Evolutionary conservation across 768 basidiomycete species (phyloP).

Genomic region (Paxillus ammoniavirescens): DNA sequence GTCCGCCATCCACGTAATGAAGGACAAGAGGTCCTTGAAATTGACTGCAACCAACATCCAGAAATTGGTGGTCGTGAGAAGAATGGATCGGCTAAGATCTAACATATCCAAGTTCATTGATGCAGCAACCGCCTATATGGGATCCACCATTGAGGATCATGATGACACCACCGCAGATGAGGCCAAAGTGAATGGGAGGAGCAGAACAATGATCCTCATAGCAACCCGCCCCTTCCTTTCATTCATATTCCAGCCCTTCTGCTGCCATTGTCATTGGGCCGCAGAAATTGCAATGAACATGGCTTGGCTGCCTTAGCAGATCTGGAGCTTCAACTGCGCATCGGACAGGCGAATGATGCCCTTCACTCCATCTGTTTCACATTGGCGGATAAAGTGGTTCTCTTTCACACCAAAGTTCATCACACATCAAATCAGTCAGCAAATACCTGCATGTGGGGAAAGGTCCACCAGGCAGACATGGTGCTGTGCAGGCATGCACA

Average conservation of each 20-base stretch:
- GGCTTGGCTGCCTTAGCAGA: not conserved
- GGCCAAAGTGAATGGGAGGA: too few species aligned
- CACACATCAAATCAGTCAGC: not conserved
- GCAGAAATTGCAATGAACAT: not conserved
- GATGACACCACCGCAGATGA: not conserved
- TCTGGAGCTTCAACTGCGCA: slow-evolving; percentile 5
- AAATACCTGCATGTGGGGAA: not conserved
- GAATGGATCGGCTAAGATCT: not conserved
- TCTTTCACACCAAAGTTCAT: not conserved
- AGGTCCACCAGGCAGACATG: not conserved
- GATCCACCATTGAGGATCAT: not conserved
- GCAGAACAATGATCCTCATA: too few species aligned
- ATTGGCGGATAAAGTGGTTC: slow-evolving; percentile 9
- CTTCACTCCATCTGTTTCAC: slow-evolving; percentile 5
- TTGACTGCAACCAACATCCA: not conserved
- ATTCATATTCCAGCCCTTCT: not conserved
- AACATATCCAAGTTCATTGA: not conserved
- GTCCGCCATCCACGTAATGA: not conserved
- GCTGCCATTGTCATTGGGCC: not conserved
- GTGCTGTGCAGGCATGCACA: not conserved
- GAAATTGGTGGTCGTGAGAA: not conserved
- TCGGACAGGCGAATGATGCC: slow-evolving; percentile 18
- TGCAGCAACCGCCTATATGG: not conserved
- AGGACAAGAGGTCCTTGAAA: not conserved
- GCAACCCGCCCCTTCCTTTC: too few species aligned